Base-by-base conservation (phyloP, 202 grass and related monocot genomes). In the Setaria viridis region DNA sequence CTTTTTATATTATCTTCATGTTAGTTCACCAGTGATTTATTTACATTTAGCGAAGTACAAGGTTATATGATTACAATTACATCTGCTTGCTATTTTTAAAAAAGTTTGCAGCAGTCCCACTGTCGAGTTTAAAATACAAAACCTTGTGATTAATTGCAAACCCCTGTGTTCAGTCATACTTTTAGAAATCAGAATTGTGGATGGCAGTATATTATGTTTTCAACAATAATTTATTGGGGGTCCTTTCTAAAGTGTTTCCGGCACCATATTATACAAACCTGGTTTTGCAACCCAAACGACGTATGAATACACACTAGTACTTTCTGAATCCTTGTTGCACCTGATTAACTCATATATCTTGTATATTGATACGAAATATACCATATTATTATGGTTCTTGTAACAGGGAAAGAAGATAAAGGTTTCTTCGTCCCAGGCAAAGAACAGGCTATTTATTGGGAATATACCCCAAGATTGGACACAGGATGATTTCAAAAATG, bases 391-490 rank as follows among this genome's bases (percentile, higher is more conserved):
- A 25, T 83, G 56, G 59, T 90, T 90, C 68, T 76, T 62, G 54
- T 86, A 86, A 63, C 58, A 95, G 91, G 95, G 88, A 74, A 98
- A 88, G 45, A 92, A 70, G 54, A 86, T 98, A 85, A 98, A 57
- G 29, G 88, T 91, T 84, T 91, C 95, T 35, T 82, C 88, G 16
- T 94, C 93, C 30, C 90, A 92, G 74, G 86, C 88, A 62, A 98
- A 98, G 71, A 88, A 98, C 88, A 91, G 84, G 79, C 74, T 98
- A 41, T 98, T 95, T 65, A 90, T 98, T 83, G 95, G 95, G 54
- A 89, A 98, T 94, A 39, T 98, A 66, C 95, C 95, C 33, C 55
- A 70, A 59, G 79, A 78, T 84, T 98, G 95, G 95, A 66, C 86
- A 37, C 60, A 89, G 20, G 86, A 87, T 88, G 88, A 95, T 77